phyloP scores from a whole-genome alignment of 352 stramenopile species.

The Phytophthora sojae region DNA sequence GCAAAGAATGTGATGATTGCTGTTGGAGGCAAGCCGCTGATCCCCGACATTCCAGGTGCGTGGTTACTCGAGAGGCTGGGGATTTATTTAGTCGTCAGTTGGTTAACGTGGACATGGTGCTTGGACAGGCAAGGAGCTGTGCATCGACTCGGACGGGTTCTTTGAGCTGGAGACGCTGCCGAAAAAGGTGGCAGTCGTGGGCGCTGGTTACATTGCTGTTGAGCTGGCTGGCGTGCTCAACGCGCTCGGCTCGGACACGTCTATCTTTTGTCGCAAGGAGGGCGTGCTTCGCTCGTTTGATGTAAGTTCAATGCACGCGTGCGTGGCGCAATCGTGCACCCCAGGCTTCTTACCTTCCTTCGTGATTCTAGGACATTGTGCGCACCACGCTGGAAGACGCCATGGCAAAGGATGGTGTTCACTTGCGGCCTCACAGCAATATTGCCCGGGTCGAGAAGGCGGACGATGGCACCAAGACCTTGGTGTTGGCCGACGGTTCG shows the following conservation, averaged over 20 bases:
- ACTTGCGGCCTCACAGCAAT: conserved; percentile 56
- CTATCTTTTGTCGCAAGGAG: conserved; percentile 90
- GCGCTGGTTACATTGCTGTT: conserved; percentile 98
- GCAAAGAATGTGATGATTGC: conserved; percentile 76
- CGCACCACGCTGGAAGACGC: conserved; percentile 63
- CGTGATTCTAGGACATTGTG: conserved; percentile 44
- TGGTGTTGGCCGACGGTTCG: conserved; percentile 54
- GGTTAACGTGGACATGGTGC: background rate
- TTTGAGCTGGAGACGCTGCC: conserved; percentile 96
- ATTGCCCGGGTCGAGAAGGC: conserved; percentile 48
- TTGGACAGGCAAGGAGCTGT: conserved; percentile 85
- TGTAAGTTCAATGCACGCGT: conserved; percentile 35
- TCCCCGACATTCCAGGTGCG: conserved; percentile 64
- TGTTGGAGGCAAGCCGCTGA: conserved; percentile 63
- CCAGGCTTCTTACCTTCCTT: background rate
- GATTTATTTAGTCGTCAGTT: background rate
- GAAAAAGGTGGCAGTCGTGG: conserved; percentile 95
- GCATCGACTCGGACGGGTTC: conserved; percentile 97
- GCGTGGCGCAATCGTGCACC: background rate
- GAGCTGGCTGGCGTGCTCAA: conserved; percentile 97
- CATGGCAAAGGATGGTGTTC: conserved; percentile 63
- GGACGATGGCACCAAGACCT: conserved; percentile 62
- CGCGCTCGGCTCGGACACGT: conserved; percentile 92
- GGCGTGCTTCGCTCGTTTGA: conserved; percentile 91
- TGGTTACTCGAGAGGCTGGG: background rate